Evolutionary conservation across 2,329 filamentous ascomycete species (phyloP), one percentile per base, ranked within the genome.

Genomic region (Zalaria sp.): DNA sequence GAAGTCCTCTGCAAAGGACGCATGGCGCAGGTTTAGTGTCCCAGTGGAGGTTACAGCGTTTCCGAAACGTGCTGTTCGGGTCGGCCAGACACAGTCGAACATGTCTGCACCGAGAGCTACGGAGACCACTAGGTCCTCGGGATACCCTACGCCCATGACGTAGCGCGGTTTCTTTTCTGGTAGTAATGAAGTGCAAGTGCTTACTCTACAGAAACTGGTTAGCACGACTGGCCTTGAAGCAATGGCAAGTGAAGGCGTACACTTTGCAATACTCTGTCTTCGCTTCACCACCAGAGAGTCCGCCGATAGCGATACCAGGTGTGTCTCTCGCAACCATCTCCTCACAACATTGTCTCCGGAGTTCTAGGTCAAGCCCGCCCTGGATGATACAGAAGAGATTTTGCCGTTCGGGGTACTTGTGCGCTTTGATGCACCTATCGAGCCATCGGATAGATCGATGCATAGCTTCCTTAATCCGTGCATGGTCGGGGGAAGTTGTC

Each of bases 1-100:
- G 57, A 94, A 94, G 61, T 96, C 89, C 46, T 75, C 66, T 1
- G 83, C 77, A 56, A 79, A 95, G 36, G 70, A 69, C 26, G 79
- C 74, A 57, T 89, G 79, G 46, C 84, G 80, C 37, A 98, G 67
- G 58, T 94, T 95, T 37, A 95, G 65, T n/a, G 85, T 75, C 7
- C 91, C 93, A 35, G 69, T 54, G 43, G 77, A 74, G 2, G 89
- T 95, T 44, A 98, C 76, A 32, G 89, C 91, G 57, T 95, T 95
- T 45, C 93, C 91, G 57, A 98, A 98, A 29, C 91, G 79, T 5
- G 91, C 91, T 31, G 91, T 98, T 41, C 91, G 73, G 4, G 91
- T 96, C 1, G 91, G 93, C 91, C 91, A 98, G 5, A 98, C 91
- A 57, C 93, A 98, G 64, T 98, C 91, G 58, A 98, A 98, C 91